Percentiles rank a stretch among this genome's conserved stretches.
Evolutionary conservation across 1,284 basidiomycete genomes (phyloP).

Genomic region (Tilletia setariae): DNA sequence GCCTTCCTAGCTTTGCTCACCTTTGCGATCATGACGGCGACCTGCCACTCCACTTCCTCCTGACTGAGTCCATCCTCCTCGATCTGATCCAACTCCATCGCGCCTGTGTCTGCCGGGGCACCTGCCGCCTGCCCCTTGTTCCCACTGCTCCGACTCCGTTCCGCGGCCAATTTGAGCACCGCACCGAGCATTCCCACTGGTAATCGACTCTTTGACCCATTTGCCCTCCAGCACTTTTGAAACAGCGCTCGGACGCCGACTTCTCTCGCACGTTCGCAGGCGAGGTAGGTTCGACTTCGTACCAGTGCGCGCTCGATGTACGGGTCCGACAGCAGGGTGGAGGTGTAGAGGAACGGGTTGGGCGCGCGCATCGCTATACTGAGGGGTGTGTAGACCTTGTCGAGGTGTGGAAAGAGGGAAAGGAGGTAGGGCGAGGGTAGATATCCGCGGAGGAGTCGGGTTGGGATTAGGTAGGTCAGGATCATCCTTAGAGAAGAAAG

Average conservation of each 20-base stretch:
- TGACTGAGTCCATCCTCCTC: conserved; percentile 52
- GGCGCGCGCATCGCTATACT: conserved; percentile 72
- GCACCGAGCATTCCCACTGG: conserved; percentile 24
- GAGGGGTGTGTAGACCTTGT: conserved; percentile 75
- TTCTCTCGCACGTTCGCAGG: conserved; percentile 81
- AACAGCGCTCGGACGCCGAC: conserved; percentile 80
- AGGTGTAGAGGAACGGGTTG: conserved; percentile 76
- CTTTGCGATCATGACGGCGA: conserved; percentile 84
- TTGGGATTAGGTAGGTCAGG: conserved; percentile 80
- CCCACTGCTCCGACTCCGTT: not conserved
- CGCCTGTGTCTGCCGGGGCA: not conserved
- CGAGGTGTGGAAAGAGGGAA: conserved; percentile 67
- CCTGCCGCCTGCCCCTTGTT: not conserved
- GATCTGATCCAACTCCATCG: not conserved
- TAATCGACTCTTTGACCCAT: conserved; percentile 29
- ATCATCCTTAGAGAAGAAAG: conserved; percentile 65
- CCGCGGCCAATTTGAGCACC: conserved; percentile 28
- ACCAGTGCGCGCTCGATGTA: conserved; percentile 66
- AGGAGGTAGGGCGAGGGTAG: conserved; percentile 72
- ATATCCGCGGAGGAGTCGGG: conserved; percentile 79
- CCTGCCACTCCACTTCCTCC: conserved; percentile 87
- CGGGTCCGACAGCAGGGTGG: conserved; percentile 63
- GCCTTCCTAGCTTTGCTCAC: conserved; percentile 44
- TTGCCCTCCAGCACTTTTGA: conserved; percentile 69
- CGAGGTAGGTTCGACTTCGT: conserved; percentile 77